A percentile compares a stretch with the other conserved stretches of the same genome.
Conservation (phyloP, 495 filamentous ascomycete species). For the Penicillium longicatenatum region DNA sequence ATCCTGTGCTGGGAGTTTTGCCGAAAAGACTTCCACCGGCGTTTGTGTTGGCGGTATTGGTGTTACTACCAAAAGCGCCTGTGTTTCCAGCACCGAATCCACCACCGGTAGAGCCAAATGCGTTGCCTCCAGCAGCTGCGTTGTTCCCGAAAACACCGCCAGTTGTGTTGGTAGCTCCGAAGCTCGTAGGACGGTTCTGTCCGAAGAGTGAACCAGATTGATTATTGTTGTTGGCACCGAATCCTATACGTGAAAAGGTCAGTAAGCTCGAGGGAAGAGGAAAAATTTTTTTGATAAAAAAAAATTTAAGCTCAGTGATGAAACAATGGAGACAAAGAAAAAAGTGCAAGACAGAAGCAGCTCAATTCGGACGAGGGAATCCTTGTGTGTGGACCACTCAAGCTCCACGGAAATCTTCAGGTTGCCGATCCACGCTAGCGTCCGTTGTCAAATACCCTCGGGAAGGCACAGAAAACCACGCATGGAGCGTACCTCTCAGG, state of each 20-base stretch:
- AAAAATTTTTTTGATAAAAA: constrained; percentile 5
- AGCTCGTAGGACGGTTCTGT: constrained; percentile 42
- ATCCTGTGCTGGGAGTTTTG: constrained; percentile 35
- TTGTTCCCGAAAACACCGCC: constrained; percentile 34
- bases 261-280: constrained; percentile 14
- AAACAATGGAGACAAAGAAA: constrained; percentile 14
- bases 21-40: constrained; percentile 52
- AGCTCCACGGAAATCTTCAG: background rate
- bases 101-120: constrained; percentile 28
- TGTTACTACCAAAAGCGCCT: constrained; percentile 40
- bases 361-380: background rate
- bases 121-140: constrained; percentile 39
- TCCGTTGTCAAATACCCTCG: background rate
- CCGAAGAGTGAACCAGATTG: constrained; percentile 43
- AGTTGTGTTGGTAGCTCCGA: constrained; percentile 48
- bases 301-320: constrained; percentile 7
- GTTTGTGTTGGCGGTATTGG: constrained; percentile 33
- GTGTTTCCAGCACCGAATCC: constrained; percentile 33
- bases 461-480: background rate
- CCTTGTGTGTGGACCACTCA: background rate
- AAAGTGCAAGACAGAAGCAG: background rate
- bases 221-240: constrained; percentile 38
- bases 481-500: constrained; percentile 1
- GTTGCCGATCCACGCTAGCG: constrained; percentile 4
- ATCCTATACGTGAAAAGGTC: constrained; percentile 31